Evolutionary conservation across 2,329 filamentous ascomycete genomes (phyloP).

Genomic region (Xylariaceae sp.): DNA sequence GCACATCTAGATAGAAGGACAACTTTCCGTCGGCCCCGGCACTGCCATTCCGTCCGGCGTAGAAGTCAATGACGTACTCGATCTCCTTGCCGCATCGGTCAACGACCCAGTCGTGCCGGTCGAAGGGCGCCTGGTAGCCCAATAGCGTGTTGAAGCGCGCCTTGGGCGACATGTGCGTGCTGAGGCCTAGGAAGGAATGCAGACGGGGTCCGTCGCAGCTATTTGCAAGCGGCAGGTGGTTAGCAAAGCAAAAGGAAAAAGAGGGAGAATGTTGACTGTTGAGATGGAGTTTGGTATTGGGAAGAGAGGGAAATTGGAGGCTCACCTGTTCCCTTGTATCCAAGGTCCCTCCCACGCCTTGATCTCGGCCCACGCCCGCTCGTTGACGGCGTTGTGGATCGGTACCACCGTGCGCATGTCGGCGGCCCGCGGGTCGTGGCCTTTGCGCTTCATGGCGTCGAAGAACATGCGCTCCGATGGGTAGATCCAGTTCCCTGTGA

Average conservation of each 20-base stretch:
- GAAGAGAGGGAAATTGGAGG: no score
- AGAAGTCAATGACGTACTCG: slow-evolving; percentile 99
- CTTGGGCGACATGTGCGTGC: slow-evolving; percentile 74
- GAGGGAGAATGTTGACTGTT: background rate
- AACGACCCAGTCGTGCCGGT: slow-evolving; percentile 96
- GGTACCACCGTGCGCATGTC: slow-evolving; percentile 94
- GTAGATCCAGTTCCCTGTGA: slow-evolving; percentile 93
- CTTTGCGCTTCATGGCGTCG: slow-evolving; percentile 93
- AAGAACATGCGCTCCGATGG: slow-evolving; percentile 98
- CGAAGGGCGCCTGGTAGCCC: slow-evolving; percentile 92
- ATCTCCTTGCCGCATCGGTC: slow-evolving; percentile 85
- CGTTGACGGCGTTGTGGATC: slow-evolving; percentile 98
- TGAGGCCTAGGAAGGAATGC: slow-evolving; percentile 81
- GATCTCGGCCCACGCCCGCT: slow-evolving; percentile 93
- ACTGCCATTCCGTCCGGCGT: slow-evolving; percentile 69
- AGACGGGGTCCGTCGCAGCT: slow-evolving; percentile 80
- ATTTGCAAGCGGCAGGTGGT: slow-evolving; percentile 38
- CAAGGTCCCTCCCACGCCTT: slow-evolving; percentile 83
- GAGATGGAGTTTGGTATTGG: no score
- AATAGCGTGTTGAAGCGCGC: slow-evolving; percentile 82
- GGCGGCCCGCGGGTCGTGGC: slow-evolving; percentile 69
- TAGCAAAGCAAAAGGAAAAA: background rate
- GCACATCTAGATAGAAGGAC: slow-evolving; percentile 72
- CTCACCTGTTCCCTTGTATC: slow-evolving; percentile 61
- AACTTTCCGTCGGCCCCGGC: slow-evolving; percentile 48